Conservation (phyloP, 768 basidiomycete species). For the Tremella yokohamensis region DNA sequence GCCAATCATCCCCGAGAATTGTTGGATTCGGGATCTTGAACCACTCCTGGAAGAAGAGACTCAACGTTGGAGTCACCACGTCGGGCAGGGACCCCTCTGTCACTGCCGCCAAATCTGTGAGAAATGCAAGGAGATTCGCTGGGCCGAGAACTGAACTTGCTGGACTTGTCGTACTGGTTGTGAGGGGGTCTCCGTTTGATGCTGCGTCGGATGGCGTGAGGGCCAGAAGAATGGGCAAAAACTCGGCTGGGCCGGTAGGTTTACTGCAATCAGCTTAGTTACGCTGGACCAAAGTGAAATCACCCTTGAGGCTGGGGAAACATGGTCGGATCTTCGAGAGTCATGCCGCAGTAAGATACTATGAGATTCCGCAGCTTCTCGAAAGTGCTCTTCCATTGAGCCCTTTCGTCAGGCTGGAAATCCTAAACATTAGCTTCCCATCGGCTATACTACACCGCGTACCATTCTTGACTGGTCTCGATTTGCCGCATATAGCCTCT, state of each 20-base stretch:
- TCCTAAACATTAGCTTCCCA: constrained; percentile 52
- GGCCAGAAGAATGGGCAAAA: constrained; percentile 72
- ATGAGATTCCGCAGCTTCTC: constrained; percentile 77
- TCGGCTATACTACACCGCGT: constrained; percentile 1
- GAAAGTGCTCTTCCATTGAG: constrained; percentile 62
- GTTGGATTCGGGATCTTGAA: constrained; percentile 47
- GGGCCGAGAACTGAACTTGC: constrained; percentile 50
- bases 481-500: constrained; percentile 63
- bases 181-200: constrained; percentile 57
- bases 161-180: constrained; percentile 29
- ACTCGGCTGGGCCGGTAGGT: constrained; percentile 70
- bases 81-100: constrained; percentile 66
- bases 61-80: constrained; percentile 63
- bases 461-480: constrained; percentile 29
- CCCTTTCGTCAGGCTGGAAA: constrained; percentile 57
- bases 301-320: constrained; percentile 83
- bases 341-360: constrained; percentile 83
- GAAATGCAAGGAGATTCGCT: constrained; percentile 70
- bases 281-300: constrained; percentile 32
- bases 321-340: constrained; percentile 87
- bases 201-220: constrained; percentile 62
- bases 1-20: constrained; percentile 59
- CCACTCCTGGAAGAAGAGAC: constrained; percentile 49
- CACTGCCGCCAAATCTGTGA: constrained; percentile 75
- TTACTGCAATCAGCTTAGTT: constrained; percentile 55